These are phyloP conservation scores for Parathielavia appendiculata DNA, from an alignment of 495 filamentous ascomycete genomes.

Conservation along the genomic window DNA sequence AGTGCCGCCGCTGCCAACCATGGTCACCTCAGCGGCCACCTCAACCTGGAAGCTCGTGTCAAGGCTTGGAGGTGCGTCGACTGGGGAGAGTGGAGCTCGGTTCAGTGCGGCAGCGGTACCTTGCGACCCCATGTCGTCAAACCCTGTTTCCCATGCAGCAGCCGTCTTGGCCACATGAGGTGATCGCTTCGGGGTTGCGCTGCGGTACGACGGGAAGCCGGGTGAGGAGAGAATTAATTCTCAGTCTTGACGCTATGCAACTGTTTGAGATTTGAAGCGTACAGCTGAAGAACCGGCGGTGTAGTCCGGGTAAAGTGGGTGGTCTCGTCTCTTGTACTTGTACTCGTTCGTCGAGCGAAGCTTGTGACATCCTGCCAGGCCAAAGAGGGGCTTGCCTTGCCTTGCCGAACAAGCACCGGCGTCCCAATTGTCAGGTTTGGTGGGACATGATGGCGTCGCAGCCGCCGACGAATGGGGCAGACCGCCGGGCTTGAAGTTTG, in stretches of 20 bases:
- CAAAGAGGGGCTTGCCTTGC: not conserved
- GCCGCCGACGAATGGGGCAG: constrained; percentile 4
- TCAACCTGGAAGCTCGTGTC: not conserved
- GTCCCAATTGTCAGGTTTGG: not conserved
- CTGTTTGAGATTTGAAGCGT: too few species aligned
- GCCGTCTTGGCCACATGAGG: constrained; percentile 6
- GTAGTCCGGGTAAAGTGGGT: not conserved
- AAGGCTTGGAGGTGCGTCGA: not conserved
- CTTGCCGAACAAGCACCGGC: not conserved
- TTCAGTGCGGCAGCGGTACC: not conserved
- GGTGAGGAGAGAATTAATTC: too few species aligned
- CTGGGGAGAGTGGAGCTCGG: not conserved
- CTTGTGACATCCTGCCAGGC: not conserved
- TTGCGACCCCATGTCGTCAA: not conserved
- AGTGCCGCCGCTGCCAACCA: constrained; percentile 7
- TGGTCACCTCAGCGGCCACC: not conserved
- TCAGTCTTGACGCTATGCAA: too few species aligned
- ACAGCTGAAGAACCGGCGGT: too few species aligned
- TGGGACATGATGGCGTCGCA: not conserved
- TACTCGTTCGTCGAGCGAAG: not conserved
- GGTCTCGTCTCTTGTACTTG: not conserved
- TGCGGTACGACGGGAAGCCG: not conserved
- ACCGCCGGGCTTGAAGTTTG: not conserved
- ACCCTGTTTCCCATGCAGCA: constrained; percentile 10
- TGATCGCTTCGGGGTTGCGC: not conserved